Percentiles rank a stretch among this genome's conserved stretches.
phyloP scores from a whole-genome alignment of 2,329 filamentous ascomycete genomes.

The Amauroascus verrucosus region DNA sequence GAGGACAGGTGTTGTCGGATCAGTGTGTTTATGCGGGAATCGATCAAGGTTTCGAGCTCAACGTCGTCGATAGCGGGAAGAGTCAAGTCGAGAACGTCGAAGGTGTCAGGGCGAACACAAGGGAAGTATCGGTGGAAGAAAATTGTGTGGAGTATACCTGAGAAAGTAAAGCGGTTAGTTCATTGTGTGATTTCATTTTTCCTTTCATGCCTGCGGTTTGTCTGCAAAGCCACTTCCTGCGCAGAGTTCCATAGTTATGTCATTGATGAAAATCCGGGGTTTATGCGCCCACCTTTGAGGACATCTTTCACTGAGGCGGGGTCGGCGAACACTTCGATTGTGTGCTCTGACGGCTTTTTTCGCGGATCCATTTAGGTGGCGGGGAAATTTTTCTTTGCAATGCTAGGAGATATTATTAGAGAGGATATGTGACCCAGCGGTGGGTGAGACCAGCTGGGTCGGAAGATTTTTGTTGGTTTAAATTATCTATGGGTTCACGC shows the following conservation, averaged over 20 bases:
- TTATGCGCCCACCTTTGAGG: slow-evolving; percentile 61
- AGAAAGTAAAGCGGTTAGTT: neutral
- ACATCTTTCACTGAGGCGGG: slow-evolving; percentile 82
- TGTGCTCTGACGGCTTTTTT: slow-evolving; percentile 74
- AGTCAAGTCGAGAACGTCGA: slow-evolving; percentile 82
- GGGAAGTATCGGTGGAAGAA: slow-evolving; percentile 99
- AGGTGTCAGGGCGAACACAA: slow-evolving; percentile 66
- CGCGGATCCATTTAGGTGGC: slow-evolving; percentile 48
- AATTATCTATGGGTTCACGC: neutral
- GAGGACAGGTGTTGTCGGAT: slow-evolving; percentile 62
- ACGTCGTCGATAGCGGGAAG: slow-evolving; percentile 82
- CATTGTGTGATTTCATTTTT: neutral
- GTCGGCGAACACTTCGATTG: slow-evolving; percentile 87
- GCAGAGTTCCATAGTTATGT: slow-evolving; percentile 1
- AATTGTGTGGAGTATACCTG: slow-evolving; percentile 88
- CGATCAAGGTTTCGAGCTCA: slow-evolving; percentile 86
- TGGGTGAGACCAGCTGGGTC: slow-evolving; percentile 4
- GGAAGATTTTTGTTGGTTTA: neutral
- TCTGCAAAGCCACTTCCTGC: neutral
- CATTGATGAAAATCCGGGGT: neutral
- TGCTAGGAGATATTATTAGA: neutral
- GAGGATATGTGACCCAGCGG: slow-evolving; percentile 1
- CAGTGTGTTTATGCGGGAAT: slow-evolving; percentile 69
- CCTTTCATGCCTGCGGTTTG: neutral
- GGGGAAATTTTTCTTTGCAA: neutral